A percentile compares a stretch with the other conserved stretches of the same genome.
Conservation (phyloP, 257 asterid genomes). For the Petunia axillaris region DNA sequence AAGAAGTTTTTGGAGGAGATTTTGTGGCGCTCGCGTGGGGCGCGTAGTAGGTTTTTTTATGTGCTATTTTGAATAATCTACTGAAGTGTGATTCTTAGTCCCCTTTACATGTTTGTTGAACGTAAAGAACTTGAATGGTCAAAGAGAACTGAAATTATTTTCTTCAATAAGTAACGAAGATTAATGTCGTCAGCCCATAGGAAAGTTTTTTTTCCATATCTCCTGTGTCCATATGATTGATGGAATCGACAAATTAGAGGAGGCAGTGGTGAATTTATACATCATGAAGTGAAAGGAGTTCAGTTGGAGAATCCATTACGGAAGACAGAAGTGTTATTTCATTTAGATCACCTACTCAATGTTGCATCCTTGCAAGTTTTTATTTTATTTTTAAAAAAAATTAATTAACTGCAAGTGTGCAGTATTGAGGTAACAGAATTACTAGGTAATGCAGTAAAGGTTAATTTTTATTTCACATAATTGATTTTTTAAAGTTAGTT, state of each 20-base stretch:
- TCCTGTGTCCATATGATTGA: background rate
- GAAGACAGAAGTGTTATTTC: constrained; percentile 7
- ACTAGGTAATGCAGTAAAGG: background rate
- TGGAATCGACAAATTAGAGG: background rate
- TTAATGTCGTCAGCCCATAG: background rate
- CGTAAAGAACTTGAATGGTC: background rate
- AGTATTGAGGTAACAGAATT: background rate
- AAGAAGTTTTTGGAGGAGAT: too few relatives aligned
- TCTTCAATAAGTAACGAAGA: constrained; percentile 1
- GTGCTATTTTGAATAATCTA: background rate
- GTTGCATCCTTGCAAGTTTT: background rate
- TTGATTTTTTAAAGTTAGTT: too few relatives aligned
- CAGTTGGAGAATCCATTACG: constrained; percentile 5
- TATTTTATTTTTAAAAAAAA: background rate
- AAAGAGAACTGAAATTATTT: background rate
- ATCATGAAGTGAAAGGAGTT: constrained; percentile 14
- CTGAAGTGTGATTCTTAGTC: background rate
- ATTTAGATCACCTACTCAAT: constrained; percentile 5
- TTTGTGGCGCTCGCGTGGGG: too few relatives aligned
- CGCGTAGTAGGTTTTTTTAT: too few relatives aligned
- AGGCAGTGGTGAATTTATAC: background rate
- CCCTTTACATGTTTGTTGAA: background rate
- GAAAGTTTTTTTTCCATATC: background rate
- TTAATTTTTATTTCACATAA: background rate
- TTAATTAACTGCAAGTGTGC: background rate